Conservation (phyloP, 805 yeast genomes). For the Martiniozyma abietophila region DNA sequence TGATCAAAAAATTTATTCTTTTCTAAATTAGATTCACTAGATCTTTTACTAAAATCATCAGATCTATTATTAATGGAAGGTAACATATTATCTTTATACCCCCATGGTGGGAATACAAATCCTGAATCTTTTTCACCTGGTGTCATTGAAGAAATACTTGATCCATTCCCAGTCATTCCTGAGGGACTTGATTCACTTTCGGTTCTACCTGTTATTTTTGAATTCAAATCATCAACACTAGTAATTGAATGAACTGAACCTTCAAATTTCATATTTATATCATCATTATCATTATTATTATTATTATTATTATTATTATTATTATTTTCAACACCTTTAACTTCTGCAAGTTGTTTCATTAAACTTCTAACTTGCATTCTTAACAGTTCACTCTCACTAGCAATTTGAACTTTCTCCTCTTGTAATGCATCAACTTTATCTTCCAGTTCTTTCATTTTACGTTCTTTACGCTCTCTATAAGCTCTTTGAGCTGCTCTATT, state of each 20-base stretch:
- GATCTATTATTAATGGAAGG: too few relatives aligned
- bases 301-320: constrained; percentile 1
- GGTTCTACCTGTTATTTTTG: too few relatives aligned
- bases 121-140: neutral
- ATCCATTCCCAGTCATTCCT: too few relatives aligned
- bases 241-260: too few relatives aligned
- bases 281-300: constrained; percentile 3
- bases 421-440: constrained; percentile 67
- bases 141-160: constrained; percentile 9
- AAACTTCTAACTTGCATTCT: constrained; percentile 68
- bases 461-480: constrained; percentile 88
- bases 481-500: constrained; percentile 99
- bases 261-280: too few relatives aligned
- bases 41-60: constrained; percentile 1
- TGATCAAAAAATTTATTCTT: constrained; percentile 1
- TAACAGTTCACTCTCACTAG: constrained; percentile 64
- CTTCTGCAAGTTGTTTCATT: constrained; percentile 47
- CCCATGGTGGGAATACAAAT: neutral
- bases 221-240: too few relatives aligned
- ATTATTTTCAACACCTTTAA: constrained; percentile 10
- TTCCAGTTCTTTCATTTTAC: constrained; percentile 77
- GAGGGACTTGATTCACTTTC: too few relatives aligned
- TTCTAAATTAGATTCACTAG: neutral
- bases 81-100: neutral
- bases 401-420: constrained; percentile 55